A percentile compares a stretch with the other conserved stretches of the same genome.
Evolutionary conservation across 805 yeast species (phyloP).

Genomic region (Kazachstania taianensis): DNA sequence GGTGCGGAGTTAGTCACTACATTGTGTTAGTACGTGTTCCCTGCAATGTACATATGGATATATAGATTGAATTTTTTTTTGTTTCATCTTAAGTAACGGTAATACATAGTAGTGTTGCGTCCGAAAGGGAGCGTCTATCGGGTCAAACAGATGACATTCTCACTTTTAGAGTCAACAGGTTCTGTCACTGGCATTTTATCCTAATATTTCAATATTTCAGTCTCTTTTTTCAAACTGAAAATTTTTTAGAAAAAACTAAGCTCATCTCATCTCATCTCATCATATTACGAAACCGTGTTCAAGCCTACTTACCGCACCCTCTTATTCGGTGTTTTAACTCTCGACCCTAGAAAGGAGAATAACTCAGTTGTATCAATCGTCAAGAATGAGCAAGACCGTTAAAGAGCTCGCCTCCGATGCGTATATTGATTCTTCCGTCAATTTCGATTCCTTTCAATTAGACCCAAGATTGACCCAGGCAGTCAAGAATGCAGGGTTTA

Average conservation of each 20-base stretch:
- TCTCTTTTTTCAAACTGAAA: not conserved
- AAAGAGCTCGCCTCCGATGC: conserved; percentile 42
- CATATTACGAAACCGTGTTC: not conserved
- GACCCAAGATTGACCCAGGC: conserved; percentile 84
- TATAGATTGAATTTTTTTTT: not conserved
- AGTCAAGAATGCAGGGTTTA: conserved; percentile 65
- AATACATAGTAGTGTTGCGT: too few relatives aligned
- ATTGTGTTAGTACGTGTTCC: conserved; percentile 36
- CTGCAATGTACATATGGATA: not conserved
- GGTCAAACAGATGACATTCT: too few relatives aligned
- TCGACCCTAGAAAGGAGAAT: too few relatives aligned
- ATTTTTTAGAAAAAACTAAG: not conserved
- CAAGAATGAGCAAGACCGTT: conserved; percentile 1
- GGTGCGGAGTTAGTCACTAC: conserved; percentile 82
- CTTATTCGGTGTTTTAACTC: too few relatives aligned
- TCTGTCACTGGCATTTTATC: too few relatives aligned
- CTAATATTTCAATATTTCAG: not conserved
- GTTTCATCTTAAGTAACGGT: too few relatives aligned
- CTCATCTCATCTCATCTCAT: conserved; percentile 24
- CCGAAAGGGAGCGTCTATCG: too few relatives aligned
- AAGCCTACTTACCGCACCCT: not conserved
- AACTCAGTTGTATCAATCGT: not conserved
- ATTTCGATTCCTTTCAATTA: conserved; percentile 67
- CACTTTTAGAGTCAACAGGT: too few relatives aligned
- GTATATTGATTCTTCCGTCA: conserved; percentile 57